phyloP scores from a whole-genome alignment of 345 rosid genomes.

The Carallia pectinifolia region DNA sequence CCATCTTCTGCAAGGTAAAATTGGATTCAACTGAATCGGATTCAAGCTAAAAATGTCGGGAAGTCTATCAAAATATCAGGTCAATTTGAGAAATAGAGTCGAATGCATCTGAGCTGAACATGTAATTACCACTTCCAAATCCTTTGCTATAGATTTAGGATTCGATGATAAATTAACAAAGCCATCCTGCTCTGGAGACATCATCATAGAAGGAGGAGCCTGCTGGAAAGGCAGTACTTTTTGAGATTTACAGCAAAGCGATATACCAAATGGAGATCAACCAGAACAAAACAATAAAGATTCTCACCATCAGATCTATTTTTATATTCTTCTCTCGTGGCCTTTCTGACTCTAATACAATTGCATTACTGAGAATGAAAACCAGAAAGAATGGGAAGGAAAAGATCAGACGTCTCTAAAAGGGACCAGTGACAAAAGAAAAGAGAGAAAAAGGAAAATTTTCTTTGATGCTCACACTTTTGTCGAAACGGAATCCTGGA shows the following conservation, averaged over 20 bases:
- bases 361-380: slow-evolving; percentile 27
- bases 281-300: slow-evolving; percentile 16
- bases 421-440: slow-evolving; percentile 1
- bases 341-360: slow-evolving; percentile 16
- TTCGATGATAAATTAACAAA: slow-evolving; percentile 21
- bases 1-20: slow-evolving; percentile 17
- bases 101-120: neutral
- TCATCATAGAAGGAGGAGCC: slow-evolving; percentile 40
- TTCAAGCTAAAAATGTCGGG: neutral
- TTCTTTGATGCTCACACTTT: slow-evolving; percentile 38
- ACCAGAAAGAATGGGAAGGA: slow-evolving; percentile 1
- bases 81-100: neutral
- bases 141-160: slow-evolving; percentile 15
- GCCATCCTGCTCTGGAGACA: slow-evolving; percentile 31
- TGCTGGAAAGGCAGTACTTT: slow-evolving; percentile 26
- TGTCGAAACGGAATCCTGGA: slow-evolving; percentile 27
- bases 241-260: slow-evolving; percentile 20
- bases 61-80: neutral
- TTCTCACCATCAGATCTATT: slow-evolving; percentile 65
- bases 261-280: slow-evolving; percentile 25
- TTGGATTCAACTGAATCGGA: neutral
- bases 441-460: slow-evolving; percentile 15
- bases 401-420: slow-evolving; percentile 19
- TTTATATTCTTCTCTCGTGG: slow-evolving; percentile 34
- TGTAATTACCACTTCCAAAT: slow-evolving; percentile 19